phyloP scores from a whole-genome alignment of 1,284 basidiomycete genomes.

The Anthracocystis setariae region DNA sequence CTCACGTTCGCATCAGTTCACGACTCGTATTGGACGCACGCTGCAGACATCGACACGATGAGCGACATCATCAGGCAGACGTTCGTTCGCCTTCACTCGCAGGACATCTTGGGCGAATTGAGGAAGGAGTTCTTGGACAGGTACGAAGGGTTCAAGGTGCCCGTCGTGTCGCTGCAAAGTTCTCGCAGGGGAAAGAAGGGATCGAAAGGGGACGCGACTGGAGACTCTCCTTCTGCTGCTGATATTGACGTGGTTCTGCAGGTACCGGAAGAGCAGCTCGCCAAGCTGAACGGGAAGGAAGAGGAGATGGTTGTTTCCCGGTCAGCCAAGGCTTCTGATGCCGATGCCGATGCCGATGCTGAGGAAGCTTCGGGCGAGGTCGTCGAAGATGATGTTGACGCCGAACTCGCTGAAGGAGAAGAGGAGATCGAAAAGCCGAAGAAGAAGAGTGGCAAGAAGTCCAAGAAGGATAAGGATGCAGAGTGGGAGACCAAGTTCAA shows the following conservation, averaged over 20 bases:
- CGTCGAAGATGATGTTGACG: conserved; percentile 11
- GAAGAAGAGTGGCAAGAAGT: conserved; percentile 11
- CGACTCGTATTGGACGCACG: conserved; percentile 99
- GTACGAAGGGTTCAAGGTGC: conserved; percentile 59
- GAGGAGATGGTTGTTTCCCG: conserved; percentile 30
- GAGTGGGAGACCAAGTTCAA: conserved; percentile 43
- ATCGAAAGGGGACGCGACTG: conserved; percentile 1
- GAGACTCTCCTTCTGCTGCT: not conserved
- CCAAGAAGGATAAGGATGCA: conserved; percentile 25
- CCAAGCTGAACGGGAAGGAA: conserved; percentile 26
- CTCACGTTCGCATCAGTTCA: conserved; percentile 91
- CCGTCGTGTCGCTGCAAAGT: conserved; percentile 36
- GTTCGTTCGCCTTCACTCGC: conserved; percentile 90
- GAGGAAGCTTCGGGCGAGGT: conserved; percentile 21
- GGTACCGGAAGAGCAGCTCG: conserved; percentile 37
- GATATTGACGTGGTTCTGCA: conserved; percentile 26
- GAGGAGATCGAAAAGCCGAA: conserved; percentile 5
- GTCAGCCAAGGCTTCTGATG: conserved; percentile 10
- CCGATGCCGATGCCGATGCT: conserved; percentile 13
- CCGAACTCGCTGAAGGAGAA: conserved; percentile 15
- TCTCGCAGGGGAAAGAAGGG: conserved; percentile 9
- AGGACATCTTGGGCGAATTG: conserved; percentile 77
- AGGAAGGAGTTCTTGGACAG: conserved; percentile 68
- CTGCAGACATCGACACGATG: conserved; percentile 87
- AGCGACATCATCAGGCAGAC: conserved; percentile 88